These are phyloP conservation scores for Manihot esculenta DNA, from an alignment of 441 rosid species.

Conservation along the genomic window DNA sequence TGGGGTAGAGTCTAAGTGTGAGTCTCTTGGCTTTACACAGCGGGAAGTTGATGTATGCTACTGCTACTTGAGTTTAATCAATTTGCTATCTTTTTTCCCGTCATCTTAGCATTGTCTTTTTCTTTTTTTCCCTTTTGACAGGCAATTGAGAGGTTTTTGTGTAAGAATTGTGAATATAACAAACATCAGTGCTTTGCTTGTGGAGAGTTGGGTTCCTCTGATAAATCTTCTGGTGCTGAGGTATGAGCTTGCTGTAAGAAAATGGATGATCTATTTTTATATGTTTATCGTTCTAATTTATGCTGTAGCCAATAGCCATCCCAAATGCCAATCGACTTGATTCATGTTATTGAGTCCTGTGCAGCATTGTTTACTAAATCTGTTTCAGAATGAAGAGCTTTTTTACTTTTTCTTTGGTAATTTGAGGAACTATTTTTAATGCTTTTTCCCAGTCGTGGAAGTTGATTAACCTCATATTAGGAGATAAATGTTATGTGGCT, in stretches of 20 bases:
- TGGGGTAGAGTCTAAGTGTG: conserved; percentile 64
- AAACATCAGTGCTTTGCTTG: conserved; percentile 86
- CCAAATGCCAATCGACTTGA: background rate
- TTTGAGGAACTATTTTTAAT: background rate
- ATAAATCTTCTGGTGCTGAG: conserved; percentile 64
- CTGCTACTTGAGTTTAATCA: conserved; percentile 14
- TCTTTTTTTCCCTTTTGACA: conserved; percentile 29
- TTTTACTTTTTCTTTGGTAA: background rate
- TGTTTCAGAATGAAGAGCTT: background rate
- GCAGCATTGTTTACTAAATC: background rate
- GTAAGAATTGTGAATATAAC: conserved; percentile 75
- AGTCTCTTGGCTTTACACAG: conserved; percentile 59
- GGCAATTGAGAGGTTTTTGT: conserved; percentile 57
- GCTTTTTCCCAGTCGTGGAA: background rate
- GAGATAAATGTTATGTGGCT: background rate
- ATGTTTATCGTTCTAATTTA: conserved; percentile 7
- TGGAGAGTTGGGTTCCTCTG: conserved; percentile 79
- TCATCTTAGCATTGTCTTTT: conserved; percentile 15
- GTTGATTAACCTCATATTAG: background rate
- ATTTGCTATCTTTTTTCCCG: conserved; percentile 12
- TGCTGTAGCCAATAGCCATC: background rate
- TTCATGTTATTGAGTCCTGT: background rate
- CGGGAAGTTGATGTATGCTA: conserved; percentile 65
- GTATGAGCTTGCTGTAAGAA: conserved; percentile 38
- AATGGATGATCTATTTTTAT: conserved; percentile 9